Conservation (phyloP, 2,329 filamentous ascomycete genomes). For the Alternaria arborescens region DNA sequence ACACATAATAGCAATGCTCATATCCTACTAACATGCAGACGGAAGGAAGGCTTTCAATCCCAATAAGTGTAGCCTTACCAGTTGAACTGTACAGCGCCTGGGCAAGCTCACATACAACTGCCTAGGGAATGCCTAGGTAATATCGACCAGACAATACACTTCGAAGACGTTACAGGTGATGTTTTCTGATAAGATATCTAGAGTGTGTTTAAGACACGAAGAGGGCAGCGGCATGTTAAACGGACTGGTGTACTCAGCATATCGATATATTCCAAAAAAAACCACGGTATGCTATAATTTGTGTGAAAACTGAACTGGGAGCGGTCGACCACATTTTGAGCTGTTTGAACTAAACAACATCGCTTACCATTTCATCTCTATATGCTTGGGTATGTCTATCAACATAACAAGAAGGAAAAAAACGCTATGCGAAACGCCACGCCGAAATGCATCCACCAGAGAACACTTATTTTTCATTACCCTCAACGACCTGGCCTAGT, state of each 20-base stretch:
- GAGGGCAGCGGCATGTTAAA: neutral
- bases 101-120: too few species aligned
- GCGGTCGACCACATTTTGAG: neutral
- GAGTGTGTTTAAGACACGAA: neutral
- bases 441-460: neutral
- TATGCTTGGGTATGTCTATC: neutral
- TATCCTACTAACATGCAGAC: too few species aligned
- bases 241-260: neutral
- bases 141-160: too few species aligned
- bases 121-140: too few species aligned
- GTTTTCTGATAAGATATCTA: too few species aligned
- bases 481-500: constrained; percentile 44
- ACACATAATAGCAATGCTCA: too few species aligned
- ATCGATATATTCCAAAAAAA: neutral
- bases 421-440: neutral
- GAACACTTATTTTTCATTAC: constrained; percentile 8
- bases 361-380: neutral
- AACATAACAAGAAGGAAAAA: neutral
- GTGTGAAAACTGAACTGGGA: too few species aligned
- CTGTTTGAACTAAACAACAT: neutral
- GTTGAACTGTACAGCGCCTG: too few species aligned
- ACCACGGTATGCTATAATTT: too few species aligned
- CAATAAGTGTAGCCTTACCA: too few species aligned
- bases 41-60: too few species aligned
- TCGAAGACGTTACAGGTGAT: too few species aligned